Conservation (phyloP, 768 basidiomycete genomes). For the Kwoniella europaea region DNA sequence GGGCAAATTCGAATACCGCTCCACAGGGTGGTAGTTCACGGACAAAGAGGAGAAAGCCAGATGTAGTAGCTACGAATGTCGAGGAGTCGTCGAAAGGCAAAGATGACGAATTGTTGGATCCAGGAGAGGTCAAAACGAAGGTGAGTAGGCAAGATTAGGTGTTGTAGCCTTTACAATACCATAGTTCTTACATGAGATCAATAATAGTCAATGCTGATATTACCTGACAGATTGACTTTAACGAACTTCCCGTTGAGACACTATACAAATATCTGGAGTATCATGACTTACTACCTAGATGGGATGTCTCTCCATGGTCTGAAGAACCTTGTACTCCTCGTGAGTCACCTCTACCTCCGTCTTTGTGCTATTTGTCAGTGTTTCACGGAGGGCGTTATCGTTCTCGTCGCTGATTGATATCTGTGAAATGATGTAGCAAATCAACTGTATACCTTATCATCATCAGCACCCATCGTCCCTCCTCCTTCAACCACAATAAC, state of each 20-base stretch:
- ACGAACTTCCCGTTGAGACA: conserved; percentile 47
- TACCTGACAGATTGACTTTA: conserved; percentile 45
- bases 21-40: conserved; percentile 20
- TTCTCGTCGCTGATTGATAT: neutral
- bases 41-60: conserved; percentile 41
- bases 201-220: no score
- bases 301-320: conserved; percentile 52
- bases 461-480: conserved; percentile 19
- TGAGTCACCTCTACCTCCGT: conserved; percentile 22
- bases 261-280: conserved; percentile 49
- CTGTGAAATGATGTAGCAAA: conserved; percentile 11
- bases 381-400: no score
- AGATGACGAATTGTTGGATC: conserved; percentile 28
- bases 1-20: conserved; percentile 1
- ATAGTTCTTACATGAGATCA: no score
- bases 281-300: conserved; percentile 49
- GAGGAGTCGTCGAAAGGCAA: conserved; percentile 14
- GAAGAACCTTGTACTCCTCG: conserved; percentile 51
- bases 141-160: conserved; percentile 28
- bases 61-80: conserved; percentile 18
- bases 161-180: no score
- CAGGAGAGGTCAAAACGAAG: conserved; percentile 44
- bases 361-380: no score
- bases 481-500: neutral
- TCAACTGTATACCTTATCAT: conserved; percentile 26